phyloP scores from a whole-genome alignment of 2,329 filamentous ascomycete genomes.

The Fusarium nurragi region DNA sequence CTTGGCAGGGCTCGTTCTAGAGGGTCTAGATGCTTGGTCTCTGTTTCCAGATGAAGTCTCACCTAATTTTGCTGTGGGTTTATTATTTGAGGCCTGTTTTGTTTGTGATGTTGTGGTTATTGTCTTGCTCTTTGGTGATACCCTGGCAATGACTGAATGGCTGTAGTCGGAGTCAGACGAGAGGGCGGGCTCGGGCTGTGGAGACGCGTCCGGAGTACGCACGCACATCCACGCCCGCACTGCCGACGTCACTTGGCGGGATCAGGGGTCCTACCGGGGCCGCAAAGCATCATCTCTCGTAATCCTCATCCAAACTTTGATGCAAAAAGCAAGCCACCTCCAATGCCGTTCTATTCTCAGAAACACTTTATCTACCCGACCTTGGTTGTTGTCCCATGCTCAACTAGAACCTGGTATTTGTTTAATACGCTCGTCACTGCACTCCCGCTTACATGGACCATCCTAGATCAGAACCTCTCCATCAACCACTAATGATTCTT shows the following conservation, averaged over 20 bases:
- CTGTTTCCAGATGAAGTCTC: slow-evolving; percentile 3
- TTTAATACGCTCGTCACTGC: slow-evolving; percentile 13
- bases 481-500: slow-evolving; percentile 1
- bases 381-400: slow-evolving; percentile 23
- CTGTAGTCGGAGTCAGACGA: slow-evolving; percentile 10
- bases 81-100: not conserved
- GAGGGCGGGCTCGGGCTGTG: slow-evolving; percentile 20
- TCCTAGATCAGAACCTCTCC: slow-evolving; percentile 7
- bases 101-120: slow-evolving; percentile 1
- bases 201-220: slow-evolving; percentile 32
- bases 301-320: slow-evolving; percentile 4
- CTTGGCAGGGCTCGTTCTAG: slow-evolving; percentile 30
- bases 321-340: slow-evolving; percentile 16
- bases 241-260: slow-evolving; percentile 40
- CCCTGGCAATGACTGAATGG: not conserved
- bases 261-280: slow-evolving; percentile 27
- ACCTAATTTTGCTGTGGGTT: not conserved
- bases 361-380: not conserved
- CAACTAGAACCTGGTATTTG: slow-evolving; percentile 7
- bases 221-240: slow-evolving; percentile 17
- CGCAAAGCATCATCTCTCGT: slow-evolving; percentile 12
- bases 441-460: slow-evolving; percentile 23
- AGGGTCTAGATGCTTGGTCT: slow-evolving; percentile 4
- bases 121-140: slow-evolving; percentile 1
- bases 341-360: slow-evolving; percentile 31